A percentile compares a stretch with the other conserved stretches of the same genome.
Conservation (phyloP, 345 rosid species). For the Corchorus capsularis region DNA sequence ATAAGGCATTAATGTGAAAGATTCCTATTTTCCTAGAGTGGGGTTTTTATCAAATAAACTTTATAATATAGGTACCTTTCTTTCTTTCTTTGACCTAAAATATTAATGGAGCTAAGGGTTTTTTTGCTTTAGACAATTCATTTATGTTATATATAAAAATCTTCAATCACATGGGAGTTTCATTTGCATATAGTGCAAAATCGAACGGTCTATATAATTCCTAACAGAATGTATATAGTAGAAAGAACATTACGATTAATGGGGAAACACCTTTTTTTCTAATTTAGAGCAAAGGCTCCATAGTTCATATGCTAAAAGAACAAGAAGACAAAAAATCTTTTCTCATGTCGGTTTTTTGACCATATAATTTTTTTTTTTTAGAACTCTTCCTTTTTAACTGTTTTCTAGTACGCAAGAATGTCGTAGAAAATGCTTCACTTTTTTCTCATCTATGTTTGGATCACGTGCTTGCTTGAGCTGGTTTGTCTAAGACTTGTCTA, state of each 20-base stretch:
- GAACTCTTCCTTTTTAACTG: not conserved
- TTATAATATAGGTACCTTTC: not conserved
- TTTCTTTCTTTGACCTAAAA: not conserved
- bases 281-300: too few relatives aligned
- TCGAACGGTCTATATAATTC: too few relatives aligned
- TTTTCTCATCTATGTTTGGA: not conserved
- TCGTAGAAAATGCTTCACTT: not conserved
- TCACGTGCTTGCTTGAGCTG: constrained; percentile 22
- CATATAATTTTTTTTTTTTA: not conserved
- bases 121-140: not conserved
- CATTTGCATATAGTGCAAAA: not conserved
- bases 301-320: not conserved
- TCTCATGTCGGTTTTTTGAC: not conserved
- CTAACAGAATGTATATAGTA: not conserved
- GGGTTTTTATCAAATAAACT: not conserved
- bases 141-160: not conserved
- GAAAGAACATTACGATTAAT: not conserved
- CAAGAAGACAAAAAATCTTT: constrained; percentile 1
- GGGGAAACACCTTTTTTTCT: not conserved
- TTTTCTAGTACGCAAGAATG: not conserved
- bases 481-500: not conserved
- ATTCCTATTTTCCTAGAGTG: not conserved
- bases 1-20: not conserved
- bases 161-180: not conserved
- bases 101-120: not conserved